Evolutionary conservation across 441 rosid species (phyloP), one percentile per base, ranked within the genome.

Genomic region (Populus hybrid): DNA sequence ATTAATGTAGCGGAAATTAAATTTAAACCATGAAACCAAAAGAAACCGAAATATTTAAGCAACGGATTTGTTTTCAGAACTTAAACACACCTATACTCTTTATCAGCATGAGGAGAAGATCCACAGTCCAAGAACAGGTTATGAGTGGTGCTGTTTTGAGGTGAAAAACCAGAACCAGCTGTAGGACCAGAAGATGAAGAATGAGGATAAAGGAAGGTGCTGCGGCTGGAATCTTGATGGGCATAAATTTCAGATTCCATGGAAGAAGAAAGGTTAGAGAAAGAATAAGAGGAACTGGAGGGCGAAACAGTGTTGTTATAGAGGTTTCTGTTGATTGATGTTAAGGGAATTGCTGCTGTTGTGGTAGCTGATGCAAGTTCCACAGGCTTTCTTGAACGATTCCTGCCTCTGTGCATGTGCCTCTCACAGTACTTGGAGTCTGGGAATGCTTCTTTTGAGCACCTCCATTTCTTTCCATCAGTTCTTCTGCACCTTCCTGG

Each of bases 371-470:
- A 59, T 35, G 70, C 11, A 72, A 81, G 82, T 91, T 91, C 94
- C 92, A 91, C 95, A 88, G 91, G 95, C 97, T 95, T 95, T 92
- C 97, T 95, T 91, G 99, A 92, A 90, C 99, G 98, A 83, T 90
- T 92, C 82, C 88, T 95, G 85, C 99, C 98, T 83, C 99, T 90
- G 30, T 95, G 99, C 98, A 94, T 95, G 90, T 95, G 99, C 74
- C 93, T 89, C 72, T 94, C 99, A 73, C 99, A 95, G 84, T 95
- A 95, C 82, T 95, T 95, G 65, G 99, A 95, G 70, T 94, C 97
- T 57, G 90, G 94, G 78, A 82, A 95, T n/a, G 32, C 32, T 30
- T 30, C 32, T 30, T 30, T 30, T 30, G 32, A 30, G 32, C 32
- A 30, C 32, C 32, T 87, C 99, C 99, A 95, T 88, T 95, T 95